A percentile compares a stretch with the other conserved stretches of the same genome.
phyloP scores from a whole-genome alignment of 2,329 filamentous ascomycete species.

The Colletotrichum sp. region DNA sequence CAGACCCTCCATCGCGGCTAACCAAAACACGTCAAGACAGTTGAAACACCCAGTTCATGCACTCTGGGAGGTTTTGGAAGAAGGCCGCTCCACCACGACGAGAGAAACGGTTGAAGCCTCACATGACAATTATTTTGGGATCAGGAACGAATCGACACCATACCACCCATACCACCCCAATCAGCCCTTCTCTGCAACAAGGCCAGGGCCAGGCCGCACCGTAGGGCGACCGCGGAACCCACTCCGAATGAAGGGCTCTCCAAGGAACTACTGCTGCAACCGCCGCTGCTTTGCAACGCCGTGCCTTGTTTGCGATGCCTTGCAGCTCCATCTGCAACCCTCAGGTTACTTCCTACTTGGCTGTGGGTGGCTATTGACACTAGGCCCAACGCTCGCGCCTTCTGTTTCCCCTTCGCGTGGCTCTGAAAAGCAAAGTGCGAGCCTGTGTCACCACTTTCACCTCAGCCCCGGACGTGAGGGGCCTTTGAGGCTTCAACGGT shows the following conservation, averaged over 20 bases:
- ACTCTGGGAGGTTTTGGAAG: neutral
- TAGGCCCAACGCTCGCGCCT: neutral
- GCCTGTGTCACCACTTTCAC: neutral
- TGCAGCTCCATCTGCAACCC: neutral
- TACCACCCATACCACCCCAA: neutral
- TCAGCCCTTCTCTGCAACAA: neutral
- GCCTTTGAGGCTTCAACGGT: constrained; percentile 5
- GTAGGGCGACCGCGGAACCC: neutral
- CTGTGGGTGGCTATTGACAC: neutral
- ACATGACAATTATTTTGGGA: neutral
- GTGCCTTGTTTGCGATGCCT: neutral
- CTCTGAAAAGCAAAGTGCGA: neutral
- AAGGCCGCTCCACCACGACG: neutral
- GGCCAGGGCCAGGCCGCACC: neutral
- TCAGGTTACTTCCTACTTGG: neutral
- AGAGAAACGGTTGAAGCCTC: neutral
- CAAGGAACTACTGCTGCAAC: neutral
- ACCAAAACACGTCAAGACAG: constrained; percentile 3
- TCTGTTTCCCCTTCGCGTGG: neutral
- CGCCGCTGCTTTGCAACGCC: neutral
- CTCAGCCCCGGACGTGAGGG: neutral
- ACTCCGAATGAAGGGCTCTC: neutral
- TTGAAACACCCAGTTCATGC: constrained; percentile 14
- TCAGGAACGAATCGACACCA: neutral
- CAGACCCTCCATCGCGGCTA: neutral